Base-by-base conservation (phyloP, 495 filamentous ascomycete species). In the Penicillium samsonianum region DNA sequence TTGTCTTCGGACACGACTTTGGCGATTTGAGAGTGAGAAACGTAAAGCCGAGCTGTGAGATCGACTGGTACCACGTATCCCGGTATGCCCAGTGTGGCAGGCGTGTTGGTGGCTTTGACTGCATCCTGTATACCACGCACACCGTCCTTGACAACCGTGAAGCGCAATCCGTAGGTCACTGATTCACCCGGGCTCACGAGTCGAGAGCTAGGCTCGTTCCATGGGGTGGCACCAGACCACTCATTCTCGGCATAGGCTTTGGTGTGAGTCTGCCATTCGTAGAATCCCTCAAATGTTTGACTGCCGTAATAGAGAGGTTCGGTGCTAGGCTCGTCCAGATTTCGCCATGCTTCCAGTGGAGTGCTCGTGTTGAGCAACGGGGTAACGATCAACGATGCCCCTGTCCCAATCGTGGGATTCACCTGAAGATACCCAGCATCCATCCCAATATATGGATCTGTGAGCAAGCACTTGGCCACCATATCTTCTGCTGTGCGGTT, bases 281-380 rank as follows among this genome's bases (percentile, higher is more conserved):
- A 83, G 55, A 77, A 73, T 0, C 79, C 79, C 57, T 83, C 79
- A 46, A 78, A 83, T 0, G 73, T 78, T 49, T 81, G 78, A 50
- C 73, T 79, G 22, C 68, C 72, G 38, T 62, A 57, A 61, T 81
- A 83, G 35, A 77, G 73, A 8, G 50, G 59, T 2, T 50, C 44
- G 8, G 40, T 47, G 23, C 67, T 59, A 3, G 33, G 33, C 33
- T 35, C 33, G 5, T 35, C 12, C 4, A 35, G 2, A 14, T 35
- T 16, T 16, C 33, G 33, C 33, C 33, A 35, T 6, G 33, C 33
- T 35, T 35, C 33, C 12, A 35, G 33, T 35, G 33, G 33, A 35
- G 33, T 35, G 33, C 33, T 35, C 1, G 33, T 35, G 33, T 35
- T 35, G 33, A 16, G 12, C 14, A 35, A 35, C 12, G 33, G 33